Conservation (phyloP, 805 yeast species). For the Tetrapisispora arboricola region DNA sequence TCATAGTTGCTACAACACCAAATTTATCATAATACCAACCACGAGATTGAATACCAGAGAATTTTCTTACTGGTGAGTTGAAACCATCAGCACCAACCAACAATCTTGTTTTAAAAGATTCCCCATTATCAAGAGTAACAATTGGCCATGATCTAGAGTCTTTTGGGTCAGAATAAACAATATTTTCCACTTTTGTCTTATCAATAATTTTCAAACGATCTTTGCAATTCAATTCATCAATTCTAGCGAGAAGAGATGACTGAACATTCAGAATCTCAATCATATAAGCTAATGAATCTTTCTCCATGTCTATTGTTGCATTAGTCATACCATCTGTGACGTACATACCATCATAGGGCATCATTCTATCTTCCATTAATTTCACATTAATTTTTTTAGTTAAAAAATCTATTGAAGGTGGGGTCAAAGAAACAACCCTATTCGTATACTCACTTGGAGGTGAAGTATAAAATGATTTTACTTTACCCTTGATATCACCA, state of each 20-base stretch:
- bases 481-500: slow-evolving; percentile 43
- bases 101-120: slow-evolving; percentile 53
- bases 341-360: slow-evolving; percentile 67
- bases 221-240: slow-evolving; percentile 33
- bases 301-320: slow-evolving; percentile 61
- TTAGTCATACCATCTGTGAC: slow-evolving; percentile 79
- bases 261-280: slow-evolving; percentile 81
- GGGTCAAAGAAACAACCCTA: slow-evolving; percentile 79
- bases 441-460: slow-evolving; percentile 51
- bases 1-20: slow-evolving; percentile 89
- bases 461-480: slow-evolving; percentile 28
- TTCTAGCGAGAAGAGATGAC: slow-evolving; percentile 49
- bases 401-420: slow-evolving; percentile 59
- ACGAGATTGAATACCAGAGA: slow-evolving; percentile 69
- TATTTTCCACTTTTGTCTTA: slow-evolving; percentile 55
- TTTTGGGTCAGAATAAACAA: slow-evolving; percentile 30
- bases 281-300: slow-evolving; percentile 64
- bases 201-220: slow-evolving; percentile 38
- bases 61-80: slow-evolving; percentile 82
- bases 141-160: slow-evolving; percentile 60
- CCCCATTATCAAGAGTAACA: slow-evolving; percentile 58
- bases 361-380: slow-evolving; percentile 59
- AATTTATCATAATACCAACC: slow-evolving; percentile 88
- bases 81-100: slow-evolving; percentile 93
- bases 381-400: slow-evolving; percentile 69